Evolutionary conservation across 176 grass and related monocot species (phyloP).

Genomic region (Ananas comosus): DNA sequence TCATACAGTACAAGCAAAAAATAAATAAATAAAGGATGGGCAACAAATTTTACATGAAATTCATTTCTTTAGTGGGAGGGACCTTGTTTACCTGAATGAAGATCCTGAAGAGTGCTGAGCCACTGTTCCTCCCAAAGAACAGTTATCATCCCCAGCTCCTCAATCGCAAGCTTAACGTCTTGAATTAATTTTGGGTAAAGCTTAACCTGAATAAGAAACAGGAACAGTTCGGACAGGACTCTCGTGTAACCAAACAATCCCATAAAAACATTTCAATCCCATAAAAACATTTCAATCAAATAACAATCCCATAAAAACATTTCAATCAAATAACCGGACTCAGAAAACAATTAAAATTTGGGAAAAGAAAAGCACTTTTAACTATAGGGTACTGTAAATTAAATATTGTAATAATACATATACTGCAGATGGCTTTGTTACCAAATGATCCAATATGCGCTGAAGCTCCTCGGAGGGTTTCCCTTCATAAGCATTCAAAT

Average conservation of each 20-base stretch:
- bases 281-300: too few species aligned
- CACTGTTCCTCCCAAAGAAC: slow-evolving; percentile 99
- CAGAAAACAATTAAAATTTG: slow-evolving; percentile 10
- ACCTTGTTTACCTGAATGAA: slow-evolving; percentile 71
- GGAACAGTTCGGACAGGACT: too few species aligned
- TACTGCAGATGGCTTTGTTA: slow-evolving; percentile 18
- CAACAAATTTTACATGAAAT: background rate
- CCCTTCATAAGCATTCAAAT: slow-evolving; percentile 84
- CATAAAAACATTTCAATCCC: too few species aligned
- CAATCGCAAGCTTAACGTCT: slow-evolving; percentile 91
- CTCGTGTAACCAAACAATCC: too few species aligned
- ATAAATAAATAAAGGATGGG: background rate
- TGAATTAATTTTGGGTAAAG: slow-evolving; percentile 83
- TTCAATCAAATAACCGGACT: too few species aligned
- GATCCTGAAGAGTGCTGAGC: slow-evolving; percentile 98
- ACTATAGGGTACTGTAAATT: background rate
- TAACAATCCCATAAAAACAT: too few species aligned
- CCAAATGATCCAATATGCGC: slow-evolving; percentile 67
- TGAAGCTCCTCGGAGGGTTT: slow-evolving; percentile 77
- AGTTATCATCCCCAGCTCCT: slow-evolving; percentile 89
- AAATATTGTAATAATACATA: slow-evolving; percentile 11
- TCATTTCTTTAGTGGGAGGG: background rate
- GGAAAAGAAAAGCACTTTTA: slow-evolving; percentile 9
- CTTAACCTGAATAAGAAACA: slow-evolving; percentile 37
- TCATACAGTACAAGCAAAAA: background rate